These are phyloP conservation scores for Cladochytrium tenue DNA, from an alignment of 371 early-diverging fungal genomes.

Conservation along the genomic window DNA sequence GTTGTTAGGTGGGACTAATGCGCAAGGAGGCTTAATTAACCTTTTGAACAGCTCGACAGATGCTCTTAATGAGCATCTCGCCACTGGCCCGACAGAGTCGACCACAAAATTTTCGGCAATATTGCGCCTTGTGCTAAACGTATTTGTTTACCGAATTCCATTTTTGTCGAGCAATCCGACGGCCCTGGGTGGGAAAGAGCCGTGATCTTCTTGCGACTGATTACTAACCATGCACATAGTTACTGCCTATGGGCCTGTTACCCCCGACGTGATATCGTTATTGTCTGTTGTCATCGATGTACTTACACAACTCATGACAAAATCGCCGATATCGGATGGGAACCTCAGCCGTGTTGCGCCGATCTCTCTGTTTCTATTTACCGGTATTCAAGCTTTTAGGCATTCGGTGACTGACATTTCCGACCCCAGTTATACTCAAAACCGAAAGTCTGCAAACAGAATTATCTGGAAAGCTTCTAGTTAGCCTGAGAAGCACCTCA, in stretches of 20 bases:
- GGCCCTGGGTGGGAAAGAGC: conserved; percentile 22
- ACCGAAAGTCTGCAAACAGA: conserved; percentile 24
- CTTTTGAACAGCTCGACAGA: conserved; percentile 5
- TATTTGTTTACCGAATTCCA: conserved; percentile 38
- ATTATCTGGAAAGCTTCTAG: conserved; percentile 18
- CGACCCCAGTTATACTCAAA: conserved; percentile 17
- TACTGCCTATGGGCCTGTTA: conserved; percentile 17
- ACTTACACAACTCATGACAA: conserved; percentile 4
- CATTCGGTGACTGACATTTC: neutral
- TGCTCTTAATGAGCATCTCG: neutral
- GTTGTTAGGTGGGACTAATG: neutral
- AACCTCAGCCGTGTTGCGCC: neutral
- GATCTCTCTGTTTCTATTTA: conserved; percentile 24
- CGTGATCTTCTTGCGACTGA: neutral
- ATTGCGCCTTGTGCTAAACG: conserved; percentile 32
- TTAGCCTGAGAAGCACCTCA: conserved; percentile 9
- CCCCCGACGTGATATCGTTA: conserved; percentile 15
- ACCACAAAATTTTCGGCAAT: conserved; percentile 12
- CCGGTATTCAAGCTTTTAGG: conserved; percentile 16
- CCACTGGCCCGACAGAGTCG: neutral
- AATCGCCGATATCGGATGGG: conserved; percentile 3
- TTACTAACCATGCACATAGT: neutral
- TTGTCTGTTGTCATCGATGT: conserved; percentile 23
- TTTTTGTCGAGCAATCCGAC: conserved; percentile 34
- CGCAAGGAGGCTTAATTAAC: neutral